These are phyloP conservation scores for Penicillium canescens DNA, from an alignment of 495 filamentous ascomycete genomes.

Conservation along the genomic window DNA sequence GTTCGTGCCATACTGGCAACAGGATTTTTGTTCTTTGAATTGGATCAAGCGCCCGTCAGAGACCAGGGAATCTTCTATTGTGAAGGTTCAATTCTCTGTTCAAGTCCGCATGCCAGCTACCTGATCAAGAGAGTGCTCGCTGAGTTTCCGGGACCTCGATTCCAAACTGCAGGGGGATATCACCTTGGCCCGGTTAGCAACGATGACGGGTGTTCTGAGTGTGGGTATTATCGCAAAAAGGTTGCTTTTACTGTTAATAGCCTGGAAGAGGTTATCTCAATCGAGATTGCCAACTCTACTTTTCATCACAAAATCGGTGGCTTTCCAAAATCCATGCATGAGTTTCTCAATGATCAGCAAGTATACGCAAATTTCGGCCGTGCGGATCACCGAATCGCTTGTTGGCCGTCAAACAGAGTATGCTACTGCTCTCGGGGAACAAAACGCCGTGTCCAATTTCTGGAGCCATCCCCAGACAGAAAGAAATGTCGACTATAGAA, in stretches of 20 bases:
- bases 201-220: slow-evolving; percentile 14
- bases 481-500: slow-evolving; percentile 4
- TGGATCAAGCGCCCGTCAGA: slow-evolving; percentile 13
- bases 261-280: slow-evolving; percentile 14
- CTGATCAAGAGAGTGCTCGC: slow-evolving; percentile 12
- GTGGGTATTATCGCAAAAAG: slow-evolving; percentile 21
- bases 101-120: slow-evolving; percentile 5
- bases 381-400: slow-evolving; percentile 14
- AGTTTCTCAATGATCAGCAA: slow-evolving; percentile 16
- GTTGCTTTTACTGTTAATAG: slow-evolving; percentile 15
- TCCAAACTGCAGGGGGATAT: slow-evolving; percentile 7
- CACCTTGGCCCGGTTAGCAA: slow-evolving; percentile 12
- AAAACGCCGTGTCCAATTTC: slow-evolving; percentile 6
- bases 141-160: slow-evolving; percentile 12
- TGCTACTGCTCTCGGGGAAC: slow-evolving; percentile 14
- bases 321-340: slow-evolving; percentile 18
- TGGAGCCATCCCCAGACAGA: not conserved
- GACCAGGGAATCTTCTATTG: slow-evolving; percentile 12
- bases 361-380: slow-evolving; percentile 16
- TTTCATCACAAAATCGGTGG: slow-evolving; percentile 15
- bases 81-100: slow-evolving; percentile 20
- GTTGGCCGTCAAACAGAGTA: slow-evolving; percentile 9
- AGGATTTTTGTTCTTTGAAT: slow-evolving; percentile 25
- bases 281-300: slow-evolving; percentile 8
- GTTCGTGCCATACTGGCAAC: slow-evolving; percentile 16